phyloP scores from a whole-genome alignment of 805 yeast species.

The Kodamaea neixiangensis region DNA sequence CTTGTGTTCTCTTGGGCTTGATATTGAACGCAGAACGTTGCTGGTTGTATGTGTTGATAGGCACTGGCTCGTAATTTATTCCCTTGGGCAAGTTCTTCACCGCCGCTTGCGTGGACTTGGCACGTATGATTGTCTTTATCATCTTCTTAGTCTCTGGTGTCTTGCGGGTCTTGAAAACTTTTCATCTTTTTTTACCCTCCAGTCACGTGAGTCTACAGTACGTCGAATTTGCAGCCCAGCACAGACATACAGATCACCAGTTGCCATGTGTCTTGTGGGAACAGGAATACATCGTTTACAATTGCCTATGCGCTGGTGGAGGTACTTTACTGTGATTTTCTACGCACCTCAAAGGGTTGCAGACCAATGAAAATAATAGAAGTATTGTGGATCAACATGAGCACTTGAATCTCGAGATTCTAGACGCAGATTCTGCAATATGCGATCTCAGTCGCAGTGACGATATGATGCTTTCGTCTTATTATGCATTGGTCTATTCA shows the following conservation, averaged over 20 bases:
- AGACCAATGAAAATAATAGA: too few relatives aligned
- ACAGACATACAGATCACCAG: not conserved
- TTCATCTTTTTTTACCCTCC: not conserved
- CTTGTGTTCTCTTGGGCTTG: conserved; percentile 54
- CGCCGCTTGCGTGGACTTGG: conserved; percentile 10
- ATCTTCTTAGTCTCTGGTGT: not conserved
- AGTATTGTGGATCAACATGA: too few relatives aligned
- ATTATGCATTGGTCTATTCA: too few relatives aligned
- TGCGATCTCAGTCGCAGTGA: too few relatives aligned
- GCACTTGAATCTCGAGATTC: too few relatives aligned
- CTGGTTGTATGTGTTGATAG: conserved; percentile 59
- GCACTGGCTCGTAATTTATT: conserved; percentile 33
- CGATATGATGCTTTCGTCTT: too few relatives aligned
- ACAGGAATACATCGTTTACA: too few relatives aligned
- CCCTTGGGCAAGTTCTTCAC: conserved; percentile 23
- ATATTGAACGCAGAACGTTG: conserved; percentile 67
- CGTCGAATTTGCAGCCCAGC: not conserved
- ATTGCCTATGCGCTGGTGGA: too few relatives aligned
- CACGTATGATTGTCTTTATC: conserved; percentile 11
- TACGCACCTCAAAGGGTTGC: too few relatives aligned
- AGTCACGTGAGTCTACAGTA: not conserved
- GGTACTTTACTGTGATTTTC: too few relatives aligned
- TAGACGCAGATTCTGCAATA: too few relatives aligned
- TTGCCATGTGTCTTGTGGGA: not conserved
- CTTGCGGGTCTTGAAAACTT: conserved; percentile 3